Conservation (phyloP, 2,329 filamentous ascomycete genomes). For the Aspergillus vadensis region DNA sequence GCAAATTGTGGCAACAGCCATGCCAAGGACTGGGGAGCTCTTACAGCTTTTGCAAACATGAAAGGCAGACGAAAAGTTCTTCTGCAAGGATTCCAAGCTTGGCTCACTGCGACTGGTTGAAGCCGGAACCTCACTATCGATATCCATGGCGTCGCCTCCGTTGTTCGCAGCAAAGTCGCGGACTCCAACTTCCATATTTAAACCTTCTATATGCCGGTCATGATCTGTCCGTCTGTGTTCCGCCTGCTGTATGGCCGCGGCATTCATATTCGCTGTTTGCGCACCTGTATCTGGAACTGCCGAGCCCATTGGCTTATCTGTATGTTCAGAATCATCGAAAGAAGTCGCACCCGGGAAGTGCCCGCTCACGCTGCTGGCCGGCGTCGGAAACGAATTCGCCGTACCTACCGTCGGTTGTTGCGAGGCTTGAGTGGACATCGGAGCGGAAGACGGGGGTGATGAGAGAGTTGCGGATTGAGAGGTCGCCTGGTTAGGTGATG, state of each 20-base stretch:
- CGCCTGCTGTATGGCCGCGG: slow-evolving; percentile 23
- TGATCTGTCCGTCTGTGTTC: slow-evolving; percentile 40
- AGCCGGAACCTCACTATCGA: slow-evolving; percentile 34
- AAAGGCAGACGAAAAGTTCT: slow-evolving; percentile 50
- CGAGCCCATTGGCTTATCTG: slow-evolving; percentile 33
- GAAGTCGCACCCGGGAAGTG: slow-evolving; percentile 33
- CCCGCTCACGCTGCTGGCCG: slow-evolving; percentile 48
- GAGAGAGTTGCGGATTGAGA: slow-evolving; percentile 43
- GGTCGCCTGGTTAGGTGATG: slow-evolving; percentile 48
- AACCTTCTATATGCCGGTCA: slow-evolving; percentile 30
- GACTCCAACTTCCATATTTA: slow-evolving; percentile 20
- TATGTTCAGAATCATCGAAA: slow-evolving; percentile 39
- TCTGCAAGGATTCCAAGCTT: slow-evolving; percentile 47
- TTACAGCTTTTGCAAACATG: slow-evolving; percentile 55
- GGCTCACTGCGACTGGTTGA: slow-evolving; percentile 29
- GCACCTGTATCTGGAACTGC: slow-evolving; percentile 24
- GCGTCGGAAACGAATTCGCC: slow-evolving; percentile 48
- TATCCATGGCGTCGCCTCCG: slow-evolving; percentile 41
- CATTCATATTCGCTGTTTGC: slow-evolving; percentile 19
- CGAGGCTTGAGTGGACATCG: slow-evolving; percentile 47
- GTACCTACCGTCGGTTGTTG: slow-evolving; percentile 44
- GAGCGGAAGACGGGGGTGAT: slow-evolving; percentile 44
- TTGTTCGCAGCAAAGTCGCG: slow-evolving; percentile 24
- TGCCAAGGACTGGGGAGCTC: slow-evolving; percentile 44
- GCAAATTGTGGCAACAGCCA: slow-evolving; percentile 31